Evolutionary conservation across 306 rosid species (phyloP).

Genomic region (Ammopiptanthus mongolicus): DNA sequence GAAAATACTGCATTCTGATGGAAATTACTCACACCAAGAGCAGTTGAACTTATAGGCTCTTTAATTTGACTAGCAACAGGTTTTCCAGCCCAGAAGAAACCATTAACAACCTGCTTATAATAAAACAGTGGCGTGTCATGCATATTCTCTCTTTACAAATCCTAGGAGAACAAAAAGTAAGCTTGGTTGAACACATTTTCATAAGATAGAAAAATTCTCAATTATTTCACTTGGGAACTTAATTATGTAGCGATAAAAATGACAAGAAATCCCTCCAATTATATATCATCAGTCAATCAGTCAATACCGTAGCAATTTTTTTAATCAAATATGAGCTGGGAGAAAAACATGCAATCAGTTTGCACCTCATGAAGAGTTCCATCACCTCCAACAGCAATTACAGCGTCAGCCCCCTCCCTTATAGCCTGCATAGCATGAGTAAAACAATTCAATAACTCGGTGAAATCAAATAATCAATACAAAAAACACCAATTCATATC

Average conservation of each 20-base stretch:
- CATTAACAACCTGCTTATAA: slow-evolving; percentile 81
- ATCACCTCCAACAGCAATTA: slow-evolving; percentile 95
- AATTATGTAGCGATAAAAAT: background rate
- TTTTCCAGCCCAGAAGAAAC: slow-evolving; percentile 95
- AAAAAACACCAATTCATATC: background rate
- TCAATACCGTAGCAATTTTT: background rate
- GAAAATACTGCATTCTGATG: slow-evolving; percentile 5
- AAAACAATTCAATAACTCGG: slow-evolving; percentile 3
- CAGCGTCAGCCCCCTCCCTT: slow-evolving; percentile 87
- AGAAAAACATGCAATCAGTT: background rate
- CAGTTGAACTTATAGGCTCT: slow-evolving; percentile 63
- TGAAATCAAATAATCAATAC: background rate
- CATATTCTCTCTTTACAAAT: background rate
- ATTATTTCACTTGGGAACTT: background rate
- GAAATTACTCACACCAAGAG: slow-evolving; percentile 81
- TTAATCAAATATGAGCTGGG: background rate
- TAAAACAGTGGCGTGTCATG: slow-evolving; percentile 11
- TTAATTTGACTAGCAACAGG: slow-evolving; percentile 57
- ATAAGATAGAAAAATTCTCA: background rate
- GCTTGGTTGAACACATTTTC: background rate
- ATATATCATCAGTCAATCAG: background rate
- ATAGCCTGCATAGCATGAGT: slow-evolving; percentile 63
- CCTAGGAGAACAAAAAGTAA: too few relatives aligned
- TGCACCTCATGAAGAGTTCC: slow-evolving; percentile 97
- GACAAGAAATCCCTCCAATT: background rate